A percentile compares a stretch with the other conserved stretches of the same genome.
Evolutionary conservation across 2,329 filamentous ascomycete species (phyloP).

Genomic region (Talaromyces sp.): DNA sequence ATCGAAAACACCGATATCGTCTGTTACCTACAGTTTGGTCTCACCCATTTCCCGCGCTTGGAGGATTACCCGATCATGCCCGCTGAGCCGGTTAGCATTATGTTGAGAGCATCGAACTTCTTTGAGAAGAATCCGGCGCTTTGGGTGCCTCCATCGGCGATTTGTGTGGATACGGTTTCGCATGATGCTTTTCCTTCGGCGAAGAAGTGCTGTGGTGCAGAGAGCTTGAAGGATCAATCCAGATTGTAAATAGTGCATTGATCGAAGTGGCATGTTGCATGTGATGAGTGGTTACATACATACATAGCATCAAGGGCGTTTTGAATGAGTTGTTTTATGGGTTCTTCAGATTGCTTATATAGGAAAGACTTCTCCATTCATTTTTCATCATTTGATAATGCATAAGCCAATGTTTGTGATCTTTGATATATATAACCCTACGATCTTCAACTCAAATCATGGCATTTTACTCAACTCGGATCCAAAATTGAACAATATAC

Average conservation of each 20-base stretch:
- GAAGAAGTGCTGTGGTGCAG: constrained; percentile 5
- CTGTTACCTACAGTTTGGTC: constrained; percentile 57
- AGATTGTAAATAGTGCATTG: constrained; percentile 9
- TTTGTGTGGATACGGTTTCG: constrained; percentile 29
- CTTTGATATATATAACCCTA: background rate
- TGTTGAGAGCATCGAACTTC: constrained; percentile 60
- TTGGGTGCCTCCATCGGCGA: constrained; percentile 50
- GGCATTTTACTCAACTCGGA: background rate
- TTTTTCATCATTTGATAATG: background rate
- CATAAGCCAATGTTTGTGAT: background rate
- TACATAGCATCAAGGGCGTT: constrained; percentile 7
- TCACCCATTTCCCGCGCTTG: constrained; percentile 52
- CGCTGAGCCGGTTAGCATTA: constrained; percentile 57
- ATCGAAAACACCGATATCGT: constrained; percentile 59
- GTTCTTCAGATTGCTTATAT: background rate
- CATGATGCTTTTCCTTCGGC: constrained; percentile 28
- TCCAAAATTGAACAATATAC: background rate
- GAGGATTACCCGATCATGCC: constrained; percentile 63
- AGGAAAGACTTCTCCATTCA: background rate
- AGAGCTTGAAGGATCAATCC: constrained; percentile 8
- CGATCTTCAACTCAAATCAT: background rate
- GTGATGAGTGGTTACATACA: background rate
- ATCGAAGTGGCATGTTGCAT: background rate
- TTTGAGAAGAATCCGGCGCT: constrained; percentile 59
- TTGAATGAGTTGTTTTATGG: background rate